Evolutionary conservation across 78 protist species (phyloP).

Genomic region (Speleostelium caveatum): DNA sequence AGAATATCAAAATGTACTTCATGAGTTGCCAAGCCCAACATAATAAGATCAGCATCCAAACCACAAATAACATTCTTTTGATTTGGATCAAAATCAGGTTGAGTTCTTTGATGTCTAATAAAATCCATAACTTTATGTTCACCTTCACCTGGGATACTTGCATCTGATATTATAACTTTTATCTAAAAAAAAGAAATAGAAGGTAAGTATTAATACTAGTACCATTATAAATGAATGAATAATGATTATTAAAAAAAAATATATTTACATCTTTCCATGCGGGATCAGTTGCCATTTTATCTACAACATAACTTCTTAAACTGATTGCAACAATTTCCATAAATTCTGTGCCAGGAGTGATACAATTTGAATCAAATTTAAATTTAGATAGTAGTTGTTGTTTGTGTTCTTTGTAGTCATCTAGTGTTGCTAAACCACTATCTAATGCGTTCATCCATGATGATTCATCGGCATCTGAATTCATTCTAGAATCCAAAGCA

Average conservation of each 20-base stretch:
- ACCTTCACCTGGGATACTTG: constrained; percentile 90
- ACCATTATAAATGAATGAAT: background rate
- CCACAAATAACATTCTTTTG: constrained; percentile 90
- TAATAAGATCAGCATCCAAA: constrained; percentile 98
- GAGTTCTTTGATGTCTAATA: constrained; percentile 88
- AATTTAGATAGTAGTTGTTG: background rate
- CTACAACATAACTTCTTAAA: constrained; percentile 84
- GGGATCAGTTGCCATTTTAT: constrained; percentile 66
- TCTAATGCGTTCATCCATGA: background rate
- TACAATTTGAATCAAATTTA: constrained; percentile 92
- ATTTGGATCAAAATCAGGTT: constrained; percentile 85
- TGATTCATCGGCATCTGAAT: constrained; percentile 1
- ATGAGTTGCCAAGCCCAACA: constrained; percentile 98
- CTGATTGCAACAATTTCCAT: constrained; percentile 89
- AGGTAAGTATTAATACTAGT: too few species aligned
- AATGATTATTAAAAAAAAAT: too few species aligned
- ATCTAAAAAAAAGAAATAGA: constrained; percentile 22
- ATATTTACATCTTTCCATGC: constrained; percentile 78
- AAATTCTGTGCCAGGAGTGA: constrained; percentile 98
- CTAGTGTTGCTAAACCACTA: constrained; percentile 8
- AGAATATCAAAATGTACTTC: constrained; percentile 95
- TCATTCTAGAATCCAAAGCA: constrained; percentile 84
- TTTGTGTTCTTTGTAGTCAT: constrained; percentile 14
- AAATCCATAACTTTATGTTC: constrained; percentile 98
- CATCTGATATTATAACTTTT: constrained; percentile 60